phyloP scores from a whole-genome alignment of 2,329 filamentous ascomycete genomes.

The Dryadomyces quercivorus region DNA sequence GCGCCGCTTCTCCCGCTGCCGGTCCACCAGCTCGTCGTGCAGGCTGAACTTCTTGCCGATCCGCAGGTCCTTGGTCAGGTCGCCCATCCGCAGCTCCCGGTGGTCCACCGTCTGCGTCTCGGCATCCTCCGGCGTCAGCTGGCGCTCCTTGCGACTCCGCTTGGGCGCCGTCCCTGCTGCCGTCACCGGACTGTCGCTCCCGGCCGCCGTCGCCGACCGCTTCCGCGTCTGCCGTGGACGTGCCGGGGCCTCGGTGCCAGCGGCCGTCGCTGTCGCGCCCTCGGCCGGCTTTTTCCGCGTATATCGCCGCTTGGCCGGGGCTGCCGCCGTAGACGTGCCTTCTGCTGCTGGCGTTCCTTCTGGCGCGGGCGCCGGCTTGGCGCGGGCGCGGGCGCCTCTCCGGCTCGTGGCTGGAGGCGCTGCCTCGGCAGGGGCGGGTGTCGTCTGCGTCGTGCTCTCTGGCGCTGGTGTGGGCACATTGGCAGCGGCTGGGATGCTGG shows the following conservation, averaged over 20 bases:
- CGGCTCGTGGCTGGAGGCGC: background rate
- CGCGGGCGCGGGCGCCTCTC: background rate
- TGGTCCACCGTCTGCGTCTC: constrained; percentile 52
- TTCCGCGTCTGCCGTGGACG: background rate
- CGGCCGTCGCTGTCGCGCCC: background rate
- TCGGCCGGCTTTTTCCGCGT: constrained; percentile 2
- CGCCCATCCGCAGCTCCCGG: constrained; percentile 56
- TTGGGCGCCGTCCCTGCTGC: background rate
- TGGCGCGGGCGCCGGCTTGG: background rate
- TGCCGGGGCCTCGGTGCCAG: background rate
- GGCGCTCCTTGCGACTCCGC: constrained; percentile 22
- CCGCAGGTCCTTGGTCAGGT: constrained; percentile 55
- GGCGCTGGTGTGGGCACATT: too few species aligned
- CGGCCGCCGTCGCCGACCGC: background rate
- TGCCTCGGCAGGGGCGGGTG: background rate
- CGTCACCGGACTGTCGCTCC: background rate
- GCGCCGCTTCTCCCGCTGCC: constrained; percentile 38
- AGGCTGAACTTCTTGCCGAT: constrained; percentile 66
- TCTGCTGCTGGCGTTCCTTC: background rate
- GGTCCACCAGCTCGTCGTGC: constrained; percentile 59
- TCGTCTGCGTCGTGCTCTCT: background rate
- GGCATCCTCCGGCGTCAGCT: constrained; percentile 49
- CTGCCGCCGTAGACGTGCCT: background rate
- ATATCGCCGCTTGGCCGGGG: constrained; percentile 7
- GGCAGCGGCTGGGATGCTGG: too few species aligned